Percentiles rank a stretch among this genome's conserved stretches.
Evolutionary conservation across 306 rosid species (phyloP).

Genomic region (Alnus glutinosa): DNA sequence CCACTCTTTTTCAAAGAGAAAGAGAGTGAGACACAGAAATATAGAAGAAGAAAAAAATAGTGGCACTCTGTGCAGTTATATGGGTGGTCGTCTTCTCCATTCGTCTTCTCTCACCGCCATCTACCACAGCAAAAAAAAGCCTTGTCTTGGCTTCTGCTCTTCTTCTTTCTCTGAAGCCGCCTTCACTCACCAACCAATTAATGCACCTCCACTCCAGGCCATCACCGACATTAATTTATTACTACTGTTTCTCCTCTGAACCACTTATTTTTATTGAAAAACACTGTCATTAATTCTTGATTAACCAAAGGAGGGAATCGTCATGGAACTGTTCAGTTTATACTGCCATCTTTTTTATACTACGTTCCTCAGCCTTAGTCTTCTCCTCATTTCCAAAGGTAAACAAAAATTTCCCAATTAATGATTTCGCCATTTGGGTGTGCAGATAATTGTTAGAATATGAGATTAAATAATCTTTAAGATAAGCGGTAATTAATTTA

Average conservation of each 20-base stretch:
- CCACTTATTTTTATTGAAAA: neutral
- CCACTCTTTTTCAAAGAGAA: constrained; percentile 33
- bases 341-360: constrained; percentile 17
- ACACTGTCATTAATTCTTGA: neutral
- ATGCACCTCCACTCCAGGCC: neutral
- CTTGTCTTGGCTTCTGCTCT: neutral
- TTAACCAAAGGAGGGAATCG: neutral
- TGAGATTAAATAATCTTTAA: too few species aligned
- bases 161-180: neutral
- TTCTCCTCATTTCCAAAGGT: constrained; percentile 50
- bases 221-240: neutral
- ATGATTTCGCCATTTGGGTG: constrained; percentile 7
- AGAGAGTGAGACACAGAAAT: constrained; percentile 8
- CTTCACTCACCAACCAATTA: neutral
- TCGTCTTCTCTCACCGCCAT: constrained; percentile 21
- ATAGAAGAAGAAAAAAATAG: neutral
- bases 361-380: constrained; percentile 23
- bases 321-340: constrained; percentile 33
- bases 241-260: too few species aligned
- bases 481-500: too few species aligned
- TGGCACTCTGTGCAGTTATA: neutral
- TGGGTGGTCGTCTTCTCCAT: constrained; percentile 13
- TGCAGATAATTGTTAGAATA: neutral
- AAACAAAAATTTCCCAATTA: neutral
- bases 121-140: constrained; percentile 5